Conservation (phyloP, 2,329 filamentous ascomycete genomes). For the Leptographium flavum region DNA sequence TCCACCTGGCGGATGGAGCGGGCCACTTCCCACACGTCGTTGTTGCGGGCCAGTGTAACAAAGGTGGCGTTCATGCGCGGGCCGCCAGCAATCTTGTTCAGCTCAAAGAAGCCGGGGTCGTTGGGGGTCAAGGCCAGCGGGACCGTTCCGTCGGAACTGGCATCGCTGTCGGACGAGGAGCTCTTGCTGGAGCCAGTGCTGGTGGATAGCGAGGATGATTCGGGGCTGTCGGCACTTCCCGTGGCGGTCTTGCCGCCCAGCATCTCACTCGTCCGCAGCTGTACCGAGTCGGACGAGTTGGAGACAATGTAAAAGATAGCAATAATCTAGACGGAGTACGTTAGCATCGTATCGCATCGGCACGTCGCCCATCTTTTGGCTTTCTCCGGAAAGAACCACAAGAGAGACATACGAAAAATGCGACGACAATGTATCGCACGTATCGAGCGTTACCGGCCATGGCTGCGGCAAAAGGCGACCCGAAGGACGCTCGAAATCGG, state of each 20-base stretch:
- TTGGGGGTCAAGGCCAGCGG: constrained; percentile 38
- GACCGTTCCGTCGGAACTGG: constrained; percentile 19
- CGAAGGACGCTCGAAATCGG: background rate
- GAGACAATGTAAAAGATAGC: constrained; percentile 74
- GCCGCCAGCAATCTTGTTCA: constrained; percentile 41
- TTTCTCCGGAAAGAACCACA: background rate
- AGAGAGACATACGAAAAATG: constrained; percentile 51
- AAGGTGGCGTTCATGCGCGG: constrained; percentile 93
- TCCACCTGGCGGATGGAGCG: constrained; percentile 92
- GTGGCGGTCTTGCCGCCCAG: constrained; percentile 6
- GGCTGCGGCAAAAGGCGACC: constrained; percentile 5
- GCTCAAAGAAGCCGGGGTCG: constrained; percentile 37
- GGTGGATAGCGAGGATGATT: background rate
- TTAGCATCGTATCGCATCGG: background rate
- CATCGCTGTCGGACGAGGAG: background rate
- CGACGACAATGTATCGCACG: constrained; percentile 64
- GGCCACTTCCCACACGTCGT: constrained; percentile 91
- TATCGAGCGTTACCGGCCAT: constrained; percentile 60
- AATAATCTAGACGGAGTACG: constrained; percentile 32
- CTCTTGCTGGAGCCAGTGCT: background rate
- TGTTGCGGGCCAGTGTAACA: constrained; percentile 86
- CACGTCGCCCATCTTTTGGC: background rate
- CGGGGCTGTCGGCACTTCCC: background rate
- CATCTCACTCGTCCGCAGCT: constrained; percentile 14
- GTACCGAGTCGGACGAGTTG: constrained; percentile 32